Evolutionary conservation across 2,329 filamentous ascomycete genomes (phyloP).

Genomic region (Sporothrix sp.): DNA sequence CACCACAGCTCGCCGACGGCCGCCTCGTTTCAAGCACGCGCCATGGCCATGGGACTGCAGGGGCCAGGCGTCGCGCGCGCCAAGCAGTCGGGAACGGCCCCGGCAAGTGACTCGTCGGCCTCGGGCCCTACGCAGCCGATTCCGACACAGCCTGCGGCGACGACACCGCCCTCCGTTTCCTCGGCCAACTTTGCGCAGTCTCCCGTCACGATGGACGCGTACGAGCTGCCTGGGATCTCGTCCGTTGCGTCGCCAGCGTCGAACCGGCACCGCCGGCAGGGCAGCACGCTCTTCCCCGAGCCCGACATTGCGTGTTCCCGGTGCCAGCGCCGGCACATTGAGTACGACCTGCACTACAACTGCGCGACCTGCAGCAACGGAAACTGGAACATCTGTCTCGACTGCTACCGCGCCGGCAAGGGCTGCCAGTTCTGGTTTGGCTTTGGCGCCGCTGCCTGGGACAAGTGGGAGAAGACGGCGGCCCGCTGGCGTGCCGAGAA

Average conservation of each 20-base stretch:
- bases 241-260: neutral
- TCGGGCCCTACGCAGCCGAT: too few species aligned
- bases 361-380: slow-evolving; percentile 62
- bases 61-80: neutral
- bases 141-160: too few species aligned
- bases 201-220: slow-evolving; percentile 9
- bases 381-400: slow-evolving; percentile 67
- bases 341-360: slow-evolving; percentile 80
- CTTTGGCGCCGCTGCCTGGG: slow-evolving; percentile 64
- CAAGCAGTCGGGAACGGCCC: too few species aligned
- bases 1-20: neutral
- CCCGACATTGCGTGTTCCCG: slow-evolving; percentile 64
- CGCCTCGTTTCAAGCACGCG: slow-evolving; percentile 28
- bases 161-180: neutral
- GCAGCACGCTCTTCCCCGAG: slow-evolving; percentile 48
- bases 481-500: slow-evolving; percentile 22
- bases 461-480: slow-evolving; percentile 49
- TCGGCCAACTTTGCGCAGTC: slow-evolving; percentile 9
- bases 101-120: too few species aligned
- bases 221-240: slow-evolving; percentile 3
- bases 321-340: slow-evolving; percentile 63
- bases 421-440: slow-evolving; percentile 86
- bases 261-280: slow-evolving; percentile 20
- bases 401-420: slow-evolving; percentile 66
- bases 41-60: slow-evolving; percentile 10